Percentiles rank a stretch among this genome's conserved stretches.
Conservation (phyloP, 148 eudicot genomes). For the Amaranthus palmeri region DNA sequence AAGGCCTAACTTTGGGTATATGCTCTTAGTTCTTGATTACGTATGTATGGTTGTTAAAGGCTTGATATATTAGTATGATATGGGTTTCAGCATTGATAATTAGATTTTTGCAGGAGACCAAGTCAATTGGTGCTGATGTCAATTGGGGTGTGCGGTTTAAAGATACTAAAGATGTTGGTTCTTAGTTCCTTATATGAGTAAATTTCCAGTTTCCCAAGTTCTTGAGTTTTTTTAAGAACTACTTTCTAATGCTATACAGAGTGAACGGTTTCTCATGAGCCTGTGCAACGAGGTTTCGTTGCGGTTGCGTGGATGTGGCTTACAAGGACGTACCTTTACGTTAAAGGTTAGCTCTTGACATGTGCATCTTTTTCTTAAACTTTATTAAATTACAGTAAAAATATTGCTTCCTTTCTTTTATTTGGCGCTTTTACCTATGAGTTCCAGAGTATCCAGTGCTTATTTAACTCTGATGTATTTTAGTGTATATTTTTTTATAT, state of each 20-base stretch:
- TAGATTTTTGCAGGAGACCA: conserved; percentile 59
- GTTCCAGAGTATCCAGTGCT: background rate
- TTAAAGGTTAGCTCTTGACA: conserved; percentile 47
- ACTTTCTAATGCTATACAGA: conserved; percentile 35
- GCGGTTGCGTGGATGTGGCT: conserved; percentile 80
- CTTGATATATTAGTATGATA: background rate
- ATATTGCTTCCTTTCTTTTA: background rate
- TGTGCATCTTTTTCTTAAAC: too few relatives aligned
- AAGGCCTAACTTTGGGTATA: background rate
- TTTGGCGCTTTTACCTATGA: background rate
- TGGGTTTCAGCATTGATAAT: background rate
- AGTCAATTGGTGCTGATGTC: conserved; percentile 96
- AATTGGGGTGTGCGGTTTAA: conserved; percentile 98
- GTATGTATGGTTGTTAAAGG: too few relatives aligned
- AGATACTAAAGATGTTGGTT: conserved; percentile 62
- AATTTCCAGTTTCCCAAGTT: conserved; percentile 2
- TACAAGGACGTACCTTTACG: conserved; percentile 74
- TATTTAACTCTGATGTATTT: background rate
- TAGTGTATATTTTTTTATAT: background rate
- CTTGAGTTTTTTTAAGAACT: conserved; percentile 12
- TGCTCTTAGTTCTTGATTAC: too few relatives aligned
- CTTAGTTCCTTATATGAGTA: background rate
- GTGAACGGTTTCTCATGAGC: conserved; percentile 52
- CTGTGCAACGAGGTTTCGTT: conserved; percentile 88
- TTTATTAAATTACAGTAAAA: too few relatives aligned